phyloP scores from a whole-genome alignment of 2,329 filamentous ascomycete genomes.

The Biscogniauxia sp. region DNA sequence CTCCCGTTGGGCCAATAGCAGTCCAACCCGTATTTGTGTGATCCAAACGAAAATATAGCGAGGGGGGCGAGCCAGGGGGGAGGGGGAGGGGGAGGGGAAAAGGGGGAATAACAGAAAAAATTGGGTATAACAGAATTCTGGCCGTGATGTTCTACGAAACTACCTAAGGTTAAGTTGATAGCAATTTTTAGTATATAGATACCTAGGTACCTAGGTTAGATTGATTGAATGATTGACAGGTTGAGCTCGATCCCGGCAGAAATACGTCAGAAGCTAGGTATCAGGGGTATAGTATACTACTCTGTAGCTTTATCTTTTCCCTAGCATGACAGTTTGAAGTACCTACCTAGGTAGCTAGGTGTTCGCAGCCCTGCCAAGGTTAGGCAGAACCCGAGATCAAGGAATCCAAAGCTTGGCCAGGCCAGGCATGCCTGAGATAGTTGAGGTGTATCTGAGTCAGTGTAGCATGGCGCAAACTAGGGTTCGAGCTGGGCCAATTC shows the following conservation, averaged over 20 bases:
- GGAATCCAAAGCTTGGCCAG: constrained; percentile 4
- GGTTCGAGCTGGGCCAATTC: background rate
- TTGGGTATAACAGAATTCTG: constrained; percentile 3
- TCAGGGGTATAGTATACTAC: background rate
- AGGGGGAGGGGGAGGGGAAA: background rate
- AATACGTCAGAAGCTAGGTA: too few relatives aligned
- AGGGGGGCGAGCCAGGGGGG: too few relatives aligned
- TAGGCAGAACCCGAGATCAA: constrained; percentile 2
- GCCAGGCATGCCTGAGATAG: background rate
- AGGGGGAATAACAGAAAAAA: background rate
- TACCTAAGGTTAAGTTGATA: background rate
- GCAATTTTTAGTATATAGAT: background rate
- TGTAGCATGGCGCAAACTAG: background rate
- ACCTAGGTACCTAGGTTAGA: background rate
- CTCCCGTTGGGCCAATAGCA: constrained; percentile 6
- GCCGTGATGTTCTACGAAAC: constrained; percentile 4
- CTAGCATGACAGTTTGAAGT: too few relatives aligned
- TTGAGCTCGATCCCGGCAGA: too few relatives aligned
- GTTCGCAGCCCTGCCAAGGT: constrained; percentile 1
- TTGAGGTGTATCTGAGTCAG: background rate
- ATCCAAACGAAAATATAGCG: background rate
- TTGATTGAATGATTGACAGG: too few relatives aligned
- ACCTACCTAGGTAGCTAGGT: background rate
- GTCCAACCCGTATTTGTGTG: background rate
- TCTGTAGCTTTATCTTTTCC: background rate